Evolutionary conservation across 1,139 yeast species (phyloP).

Genomic region (Kurtzmaniella quercitrusa): DNA sequence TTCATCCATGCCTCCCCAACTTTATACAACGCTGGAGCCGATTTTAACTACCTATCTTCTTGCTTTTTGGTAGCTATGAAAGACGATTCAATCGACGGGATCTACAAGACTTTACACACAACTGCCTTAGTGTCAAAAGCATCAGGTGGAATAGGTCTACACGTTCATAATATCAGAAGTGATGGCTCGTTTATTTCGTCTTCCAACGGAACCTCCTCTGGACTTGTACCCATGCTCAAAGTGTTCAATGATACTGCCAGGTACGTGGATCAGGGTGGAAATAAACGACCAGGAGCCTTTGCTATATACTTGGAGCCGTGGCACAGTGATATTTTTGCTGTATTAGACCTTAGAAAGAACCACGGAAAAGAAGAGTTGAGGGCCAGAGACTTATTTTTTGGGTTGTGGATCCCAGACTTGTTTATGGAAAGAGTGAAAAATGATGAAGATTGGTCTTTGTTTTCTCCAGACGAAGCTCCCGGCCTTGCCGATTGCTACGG

Average conservation of each 20-base stretch:
- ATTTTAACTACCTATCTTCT: conserved; percentile 46
- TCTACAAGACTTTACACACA: conserved; percentile 50
- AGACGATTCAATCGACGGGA: conserved; percentile 57
- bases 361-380: conserved; percentile 56
- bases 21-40: conserved; percentile 49
- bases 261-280: conserved; percentile 62
- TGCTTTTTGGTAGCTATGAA: conserved; percentile 56
- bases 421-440: conserved; percentile 53
- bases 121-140: conserved; percentile 55
- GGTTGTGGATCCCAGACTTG: conserved; percentile 57
- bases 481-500: conserved; percentile 50
- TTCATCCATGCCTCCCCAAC: conserved; percentile 58
- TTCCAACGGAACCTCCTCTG: conserved; percentile 53
- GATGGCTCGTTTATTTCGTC: conserved; percentile 49
- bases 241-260: conserved; percentile 59
- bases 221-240: conserved; percentile 55
- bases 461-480: conserved; percentile 51
- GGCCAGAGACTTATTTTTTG: conserved; percentile 55
- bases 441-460: conserved; percentile 49
- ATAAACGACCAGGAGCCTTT: conserved; percentile 60
- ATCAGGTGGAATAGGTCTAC: conserved; percentile 58
- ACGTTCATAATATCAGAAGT: conserved; percentile 50
- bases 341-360: conserved; percentile 49
- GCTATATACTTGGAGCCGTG: conserved; percentile 61
- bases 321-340: conserved; percentile 54